phyloP scores from a whole-genome alignment of 2,329 filamentous ascomycete genomes.

The Tympanopsis confertula region DNA sequence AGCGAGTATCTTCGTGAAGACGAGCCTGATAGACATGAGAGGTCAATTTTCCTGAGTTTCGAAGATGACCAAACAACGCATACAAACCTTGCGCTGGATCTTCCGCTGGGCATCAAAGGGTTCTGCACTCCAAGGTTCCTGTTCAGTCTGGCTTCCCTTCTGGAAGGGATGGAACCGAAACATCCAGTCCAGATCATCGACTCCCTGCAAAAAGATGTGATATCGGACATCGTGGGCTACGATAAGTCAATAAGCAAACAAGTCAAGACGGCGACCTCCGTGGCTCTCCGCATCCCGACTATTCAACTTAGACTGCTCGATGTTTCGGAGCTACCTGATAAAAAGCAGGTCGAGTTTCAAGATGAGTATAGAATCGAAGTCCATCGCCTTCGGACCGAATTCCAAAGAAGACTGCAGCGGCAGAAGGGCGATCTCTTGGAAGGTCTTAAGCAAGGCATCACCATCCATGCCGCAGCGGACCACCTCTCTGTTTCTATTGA shows the following conservation, averaged over 20 bases:
- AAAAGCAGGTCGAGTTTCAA: background rate
- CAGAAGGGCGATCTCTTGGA: background rate
- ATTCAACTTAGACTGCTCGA: background rate
- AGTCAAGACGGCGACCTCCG: background rate
- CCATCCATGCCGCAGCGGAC: background rate
- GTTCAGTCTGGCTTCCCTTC: background rate
- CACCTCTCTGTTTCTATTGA: background rate
- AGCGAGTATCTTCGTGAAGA: too few species aligned
- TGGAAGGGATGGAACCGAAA: background rate
- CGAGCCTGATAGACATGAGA: background rate
- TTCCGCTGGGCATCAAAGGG: background rate
- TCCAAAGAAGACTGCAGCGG: background rate
- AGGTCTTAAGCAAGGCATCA: background rate
- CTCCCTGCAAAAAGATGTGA: background rate
- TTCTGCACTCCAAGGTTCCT: background rate
- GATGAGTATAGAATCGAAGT: slow-evolving; percentile 1
- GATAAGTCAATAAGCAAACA: background rate
- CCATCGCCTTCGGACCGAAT: background rate
- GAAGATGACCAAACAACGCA: background rate
- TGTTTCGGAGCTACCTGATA: background rate
- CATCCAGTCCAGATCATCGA: background rate
- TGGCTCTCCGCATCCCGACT: background rate
- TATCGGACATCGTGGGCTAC: background rate
- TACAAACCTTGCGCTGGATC: background rate
- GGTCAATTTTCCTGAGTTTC: background rate